Evolutionary conservation across 148 eudicot species (phyloP), one percentile per base, ranked within the genome.

Genomic region (Chenopodium quinoa): DNA sequence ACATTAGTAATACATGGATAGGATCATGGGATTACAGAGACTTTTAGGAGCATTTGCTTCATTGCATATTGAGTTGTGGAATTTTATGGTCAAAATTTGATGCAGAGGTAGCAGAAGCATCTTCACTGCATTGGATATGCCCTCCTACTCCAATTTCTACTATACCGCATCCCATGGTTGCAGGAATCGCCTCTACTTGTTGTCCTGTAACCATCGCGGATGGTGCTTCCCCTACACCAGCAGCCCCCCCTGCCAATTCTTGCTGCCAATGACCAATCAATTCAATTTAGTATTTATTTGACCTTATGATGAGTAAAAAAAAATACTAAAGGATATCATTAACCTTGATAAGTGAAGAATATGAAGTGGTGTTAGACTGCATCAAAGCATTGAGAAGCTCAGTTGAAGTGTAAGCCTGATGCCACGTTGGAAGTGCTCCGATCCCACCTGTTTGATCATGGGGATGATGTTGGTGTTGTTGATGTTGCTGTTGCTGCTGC

Each of bases 361-460:
- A 82, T 40, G 88, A 80, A 1, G 84, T 32, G 29, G 88, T 83
- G 12, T 81, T 27, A 27, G 77, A 34, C 20, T 84, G 85, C 75
- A 87, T 73, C 17, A 86, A 75, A 22, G 79, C 81, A 7, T 87
- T 84, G 77, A 86, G 83, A 56, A 90, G 86, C 73, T 82, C 85
- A 23, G 85, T 37, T 54, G 89, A 80, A 64, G 87, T 64, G 81
- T 77, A 86, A n/a, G 86, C 78, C 67, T 86, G 82, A 58, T 84
- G 85, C 87, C 89, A 89, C 17, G 80, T 23, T 9, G 80, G 78
- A 64, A 88, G 75, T 20, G 62, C 73, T 9, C 56, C 65, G 12
- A 27, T 52, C 75, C 19, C 79, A 17, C 23, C 44, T 71, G 52
- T 32, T 40, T 83, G 85, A 66, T 83, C 79, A 27, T 80, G 82